phyloP scores from a whole-genome alignment of 78 protist genomes.

The Dictyostelium purpureum region DNA sequence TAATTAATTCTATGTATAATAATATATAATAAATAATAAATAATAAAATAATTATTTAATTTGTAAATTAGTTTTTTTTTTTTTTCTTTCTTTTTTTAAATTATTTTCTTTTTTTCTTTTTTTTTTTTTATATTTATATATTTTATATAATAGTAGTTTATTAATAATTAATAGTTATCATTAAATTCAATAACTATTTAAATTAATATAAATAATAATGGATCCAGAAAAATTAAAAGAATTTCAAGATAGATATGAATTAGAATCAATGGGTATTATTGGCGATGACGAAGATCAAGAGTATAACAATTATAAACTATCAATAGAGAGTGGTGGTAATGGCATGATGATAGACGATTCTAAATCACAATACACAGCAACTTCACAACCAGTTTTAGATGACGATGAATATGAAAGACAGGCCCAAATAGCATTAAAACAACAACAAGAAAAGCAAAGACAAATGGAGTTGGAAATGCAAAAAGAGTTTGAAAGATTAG shows the following conservation, averaged over 20 bases:
- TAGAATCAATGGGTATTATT: constrained; percentile 1
- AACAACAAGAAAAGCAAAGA: constrained; percentile 51
- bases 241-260: constrained; percentile 28
- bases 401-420: constrained; percentile 40
- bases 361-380: too few species aligned
- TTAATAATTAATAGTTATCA: too few species aligned
- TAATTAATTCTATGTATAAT: too few species aligned
- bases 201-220: background rate
- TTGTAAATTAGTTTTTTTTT: too few species aligned
- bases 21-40: too few species aligned
- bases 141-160: too few species aligned
- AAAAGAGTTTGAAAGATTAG: constrained; percentile 32
- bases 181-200: too few species aligned
- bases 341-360: background rate
- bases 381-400: too few species aligned
- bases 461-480: constrained; percentile 26
- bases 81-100: too few species aligned
- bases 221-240: constrained; percentile 2
- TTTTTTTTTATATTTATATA: too few species aligned
- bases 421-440: background rate
- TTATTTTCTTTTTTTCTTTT: too few species aligned
- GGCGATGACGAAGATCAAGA: constrained; percentile 16
- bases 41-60: too few species aligned
- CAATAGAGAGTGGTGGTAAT: background rate
- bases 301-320: background rate